Percentiles rank a stretch among this genome's conserved stretches.
Evolutionary conservation across 78 protist species (phyloP).

Genomic region (Pelomyxa schiedti): DNA sequence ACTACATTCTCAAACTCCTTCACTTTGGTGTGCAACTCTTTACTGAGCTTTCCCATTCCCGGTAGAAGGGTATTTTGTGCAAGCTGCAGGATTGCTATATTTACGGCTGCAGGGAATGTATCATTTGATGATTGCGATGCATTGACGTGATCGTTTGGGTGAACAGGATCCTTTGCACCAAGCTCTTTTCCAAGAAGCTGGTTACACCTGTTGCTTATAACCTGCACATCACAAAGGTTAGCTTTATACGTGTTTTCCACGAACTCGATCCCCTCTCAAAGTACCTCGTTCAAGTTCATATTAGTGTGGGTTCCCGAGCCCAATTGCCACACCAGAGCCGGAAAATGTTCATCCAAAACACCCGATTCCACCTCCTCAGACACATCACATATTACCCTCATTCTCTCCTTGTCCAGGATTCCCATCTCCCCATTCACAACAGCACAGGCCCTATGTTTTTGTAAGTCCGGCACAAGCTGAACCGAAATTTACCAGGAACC

Average conservation of each 20-base stretch:
- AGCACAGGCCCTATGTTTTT: conserved; percentile 67
- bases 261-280: neutral
- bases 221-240: neutral
- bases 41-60: neutral
- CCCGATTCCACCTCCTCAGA: conserved; percentile 14
- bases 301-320: conserved; percentile 78
- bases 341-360: conserved; percentile 55
- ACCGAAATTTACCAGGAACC: no score
- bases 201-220: conserved; percentile 50
- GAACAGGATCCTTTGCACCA: conserved; percentile 62
- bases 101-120: conserved; percentile 79
- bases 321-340: conserved; percentile 70
- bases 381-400: conserved; percentile 17
- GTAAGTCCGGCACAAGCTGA: no score
- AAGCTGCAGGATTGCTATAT: conserved; percentile 48
- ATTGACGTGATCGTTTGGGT: conserved; percentile 86
- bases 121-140: conserved; percentile 65
- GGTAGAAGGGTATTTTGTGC: neutral
- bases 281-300: conserved; percentile 80
- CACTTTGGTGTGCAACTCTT: conserved; percentile 21
- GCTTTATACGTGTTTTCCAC: neutral
- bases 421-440: neutral
- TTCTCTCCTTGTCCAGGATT: neutral
- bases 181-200: conserved; percentile 50
- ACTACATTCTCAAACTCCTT: conserved; percentile 25